These are phyloP conservation scores for Aegle marmelos DNA, from an alignment of 345 rosid genomes.

Conservation along the genomic window DNA sequence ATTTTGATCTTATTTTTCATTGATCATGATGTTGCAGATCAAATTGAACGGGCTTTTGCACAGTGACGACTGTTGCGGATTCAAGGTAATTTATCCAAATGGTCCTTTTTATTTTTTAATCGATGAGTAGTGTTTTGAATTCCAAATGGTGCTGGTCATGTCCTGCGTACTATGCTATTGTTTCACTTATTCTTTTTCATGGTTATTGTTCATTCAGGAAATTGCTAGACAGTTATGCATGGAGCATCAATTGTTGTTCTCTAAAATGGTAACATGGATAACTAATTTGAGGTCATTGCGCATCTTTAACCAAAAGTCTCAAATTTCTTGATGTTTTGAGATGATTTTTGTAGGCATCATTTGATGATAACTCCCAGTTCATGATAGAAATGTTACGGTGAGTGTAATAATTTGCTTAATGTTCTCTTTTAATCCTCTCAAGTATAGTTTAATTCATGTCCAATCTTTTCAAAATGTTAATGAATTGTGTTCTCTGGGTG, in stretches of 20 bases:
- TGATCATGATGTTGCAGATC: constrained; percentile 50
- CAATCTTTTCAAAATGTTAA: constrained; percentile 4
- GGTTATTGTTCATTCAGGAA: constrained; percentile 49
- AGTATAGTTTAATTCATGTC: not conserved
- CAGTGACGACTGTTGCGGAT: constrained; percentile 71
- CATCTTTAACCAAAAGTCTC: constrained; percentile 8
- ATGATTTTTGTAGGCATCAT: constrained; percentile 68
- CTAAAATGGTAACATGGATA: constrained; percentile 65
- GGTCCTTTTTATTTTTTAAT: not conserved
- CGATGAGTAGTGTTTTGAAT: not conserved
- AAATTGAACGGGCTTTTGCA: constrained; percentile 87
- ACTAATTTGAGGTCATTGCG: constrained; percentile 1
- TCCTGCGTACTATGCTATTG: not conserved
- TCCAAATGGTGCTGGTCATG: not conserved
- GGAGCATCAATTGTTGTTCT: constrained; percentile 78
- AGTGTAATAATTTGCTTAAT: constrained; percentile 21
- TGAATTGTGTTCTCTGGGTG: constrained; percentile 18
- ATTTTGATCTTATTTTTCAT: not conserved
- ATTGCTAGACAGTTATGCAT: constrained; percentile 82
- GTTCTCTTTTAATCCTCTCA: not conserved
- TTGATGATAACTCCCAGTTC: constrained; percentile 90
- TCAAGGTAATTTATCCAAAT: constrained; percentile 50
- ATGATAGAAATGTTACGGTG: constrained; percentile 78
- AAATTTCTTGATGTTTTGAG: constrained; percentile 14
- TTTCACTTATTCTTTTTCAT: constrained; percentile 3